Evolutionary conservation across 495 filamentous ascomycete genomes (phyloP), one percentile per base, ranked within the genome.

Genomic region (Talaromyces stipitatus): DNA sequence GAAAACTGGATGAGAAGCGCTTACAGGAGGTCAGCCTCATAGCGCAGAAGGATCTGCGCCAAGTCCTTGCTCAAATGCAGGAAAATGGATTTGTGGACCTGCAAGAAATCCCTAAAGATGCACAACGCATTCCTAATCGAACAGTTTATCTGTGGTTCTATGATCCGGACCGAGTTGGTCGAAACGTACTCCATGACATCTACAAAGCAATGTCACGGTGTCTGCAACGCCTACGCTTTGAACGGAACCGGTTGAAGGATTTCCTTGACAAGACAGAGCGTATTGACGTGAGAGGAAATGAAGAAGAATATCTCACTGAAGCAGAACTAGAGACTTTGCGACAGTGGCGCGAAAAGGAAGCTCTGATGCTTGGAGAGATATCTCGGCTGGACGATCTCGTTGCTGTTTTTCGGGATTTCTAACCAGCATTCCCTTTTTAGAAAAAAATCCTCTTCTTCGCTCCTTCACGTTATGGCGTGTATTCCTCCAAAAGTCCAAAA

Each of bases 101-200:
- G 9, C 95, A 97, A 66, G 94, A 99, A 73, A 85, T 97, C 0
- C 94, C 94, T 3, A 85, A 85, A 45, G 92, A 97, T 61, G 69
- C 74, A n/a, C 86, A 84, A 50, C 85, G 90, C 2, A 81, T 89
- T 50, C 84, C 90, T 9, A 84, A 79, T 50, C 84, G 88, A 30
- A 92, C 90, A 1, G 84, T 92, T 33, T 97, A 88, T 66, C 79
- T 97, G 22, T 97, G 90, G 88, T 95, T 82, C 72, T 95, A 87
- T 67, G 94, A 97, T 62, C 70, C 77, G 1, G 85, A 90, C 18
- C 82, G 86, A 29, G 83, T 85, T 18, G 73, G 81, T 33, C 71
- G 76, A 12, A 80, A 82, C 27, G 65, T 95, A 6, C 68, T 95
- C 8, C 83, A 91, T 43, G 85, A 87, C 56, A 82, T 84, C 9